These are phyloP conservation scores for Ustilago tritici DNA, from an alignment of 1,284 basidiomycete species.

Conservation along the genomic window DNA sequence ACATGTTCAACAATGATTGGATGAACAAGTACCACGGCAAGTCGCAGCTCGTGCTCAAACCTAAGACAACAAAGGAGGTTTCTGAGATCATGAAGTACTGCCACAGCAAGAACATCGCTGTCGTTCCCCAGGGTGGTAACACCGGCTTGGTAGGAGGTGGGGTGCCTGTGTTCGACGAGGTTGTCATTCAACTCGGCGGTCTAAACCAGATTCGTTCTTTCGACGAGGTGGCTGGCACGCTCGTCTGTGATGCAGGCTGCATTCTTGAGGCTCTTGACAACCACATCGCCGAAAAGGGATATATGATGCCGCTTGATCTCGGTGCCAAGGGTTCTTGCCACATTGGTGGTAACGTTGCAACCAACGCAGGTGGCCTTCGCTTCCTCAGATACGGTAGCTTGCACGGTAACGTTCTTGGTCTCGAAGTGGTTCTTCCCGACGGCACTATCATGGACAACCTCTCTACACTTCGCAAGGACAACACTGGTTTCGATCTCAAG, in stretches of 20 bases:
- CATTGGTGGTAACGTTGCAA: slow-evolving; percentile 96
- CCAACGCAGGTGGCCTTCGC: slow-evolving; percentile 95
- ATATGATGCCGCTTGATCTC: slow-evolving; percentile 97
- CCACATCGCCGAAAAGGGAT: slow-evolving; percentile 85
- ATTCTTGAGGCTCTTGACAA: slow-evolving; percentile 91
- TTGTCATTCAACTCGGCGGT: slow-evolving; percentile 84
- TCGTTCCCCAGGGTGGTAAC: slow-evolving; percentile 98
- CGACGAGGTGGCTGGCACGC: slow-evolving; percentile 77
- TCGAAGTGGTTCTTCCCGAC: slow-evolving; percentile 95
- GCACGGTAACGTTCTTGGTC: slow-evolving; percentile 93
- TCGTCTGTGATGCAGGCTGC: slow-evolving; percentile 85
- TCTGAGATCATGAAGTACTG: slow-evolving; percentile 76
- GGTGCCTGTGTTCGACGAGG: slow-evolving; percentile 88
- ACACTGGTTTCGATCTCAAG: slow-evolving; percentile 99
- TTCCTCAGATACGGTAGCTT: slow-evolving; percentile 94
- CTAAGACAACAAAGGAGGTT: slow-evolving; percentile 87
- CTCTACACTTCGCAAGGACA: slow-evolving; percentile 86
- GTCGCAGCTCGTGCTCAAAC: slow-evolving; percentile 86
- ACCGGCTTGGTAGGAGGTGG: slow-evolving; percentile 97
- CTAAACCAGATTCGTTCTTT: slow-evolving; percentile 90
- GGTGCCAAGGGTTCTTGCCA: slow-evolving; percentile 99
- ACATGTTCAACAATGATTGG: slow-evolving; percentile 91
- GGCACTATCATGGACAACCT: slow-evolving; percentile 77
- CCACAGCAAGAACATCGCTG: slow-evolving; percentile 70
- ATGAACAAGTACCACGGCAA: slow-evolving; percentile 93